Evolutionary conservation across 2,329 filamentous ascomycete species (phyloP).

Genomic region (Pseudocercospora fuligena): DNA sequence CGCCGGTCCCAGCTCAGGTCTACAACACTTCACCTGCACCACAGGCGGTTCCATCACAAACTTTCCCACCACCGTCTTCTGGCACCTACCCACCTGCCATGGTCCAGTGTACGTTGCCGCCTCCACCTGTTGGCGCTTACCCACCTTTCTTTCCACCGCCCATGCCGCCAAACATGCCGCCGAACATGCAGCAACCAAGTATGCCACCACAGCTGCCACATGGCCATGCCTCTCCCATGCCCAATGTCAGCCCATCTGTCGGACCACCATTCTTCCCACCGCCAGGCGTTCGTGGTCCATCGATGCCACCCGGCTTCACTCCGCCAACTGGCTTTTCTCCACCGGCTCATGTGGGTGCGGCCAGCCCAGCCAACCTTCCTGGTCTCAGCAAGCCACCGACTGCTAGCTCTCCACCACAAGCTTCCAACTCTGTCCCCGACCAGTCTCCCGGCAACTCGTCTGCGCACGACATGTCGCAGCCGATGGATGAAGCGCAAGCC

Average conservation of each 20-base stretch:
- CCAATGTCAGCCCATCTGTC: background rate
- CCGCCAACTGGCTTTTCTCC: background rate
- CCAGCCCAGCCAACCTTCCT: background rate
- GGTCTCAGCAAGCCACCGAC: background rate
- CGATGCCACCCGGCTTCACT: background rate
- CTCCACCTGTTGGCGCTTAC: background rate
- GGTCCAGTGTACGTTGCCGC: background rate
- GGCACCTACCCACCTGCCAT: background rate
- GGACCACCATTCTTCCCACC: background rate
- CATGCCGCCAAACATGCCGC: background rate
- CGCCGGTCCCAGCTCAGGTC: background rate
- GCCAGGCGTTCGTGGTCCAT: background rate
- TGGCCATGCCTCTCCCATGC: background rate
- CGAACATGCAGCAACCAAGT: background rate
- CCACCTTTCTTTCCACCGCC: conserved; percentile 4
- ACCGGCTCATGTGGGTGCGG: background rate
- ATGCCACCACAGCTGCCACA: background rate
- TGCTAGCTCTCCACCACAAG: background rate
- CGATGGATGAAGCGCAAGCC: background rate
- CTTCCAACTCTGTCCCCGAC: background rate
- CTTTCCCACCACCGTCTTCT: background rate
- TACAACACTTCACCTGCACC: background rate
- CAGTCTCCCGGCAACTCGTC: background rate
- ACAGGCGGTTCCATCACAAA: background rate
- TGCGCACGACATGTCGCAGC: background rate